A percentile compares a stretch with the other conserved stretches of the same genome.
Evolutionary conservation across 2,329 filamentous ascomycete genomes (phyloP).

Genomic region (Grosmannia huntii): DNA sequence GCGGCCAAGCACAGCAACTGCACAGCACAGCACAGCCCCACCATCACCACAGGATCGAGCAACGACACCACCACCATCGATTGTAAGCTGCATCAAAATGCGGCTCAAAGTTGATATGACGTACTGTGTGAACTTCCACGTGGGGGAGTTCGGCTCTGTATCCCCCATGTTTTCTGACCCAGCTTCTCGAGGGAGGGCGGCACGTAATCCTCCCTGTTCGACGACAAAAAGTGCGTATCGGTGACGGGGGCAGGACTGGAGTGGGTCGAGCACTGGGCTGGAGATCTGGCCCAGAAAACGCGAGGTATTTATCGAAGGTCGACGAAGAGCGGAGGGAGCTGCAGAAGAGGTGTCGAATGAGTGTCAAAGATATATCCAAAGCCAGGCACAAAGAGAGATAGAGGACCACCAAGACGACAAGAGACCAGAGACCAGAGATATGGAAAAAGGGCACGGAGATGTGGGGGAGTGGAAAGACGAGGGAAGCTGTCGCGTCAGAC

Average conservation of each 20-base stretch:
- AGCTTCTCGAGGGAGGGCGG: neutral
- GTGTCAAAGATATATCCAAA: conserved; percentile 1
- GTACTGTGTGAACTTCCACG: conserved; percentile 99
- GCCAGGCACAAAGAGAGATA: neutral
- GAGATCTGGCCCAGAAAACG: neutral
- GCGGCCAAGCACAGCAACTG: neutral
- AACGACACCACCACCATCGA: neutral
- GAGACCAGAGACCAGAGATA: neutral
- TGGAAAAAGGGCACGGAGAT: neutral
- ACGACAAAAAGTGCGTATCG: neutral
- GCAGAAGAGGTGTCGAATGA: neutral
- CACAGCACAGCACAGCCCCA: neutral
- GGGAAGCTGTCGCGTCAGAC: neutral
- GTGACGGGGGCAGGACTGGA: neutral
- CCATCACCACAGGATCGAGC: neutral
- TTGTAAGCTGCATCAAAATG: neutral
- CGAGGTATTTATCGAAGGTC: neutral
- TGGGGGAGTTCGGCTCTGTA: conserved; percentile 84
- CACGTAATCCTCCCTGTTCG: conserved; percentile 4
- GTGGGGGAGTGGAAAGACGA: neutral
- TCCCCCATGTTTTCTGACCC: conserved; percentile 69
- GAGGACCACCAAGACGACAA: neutral
- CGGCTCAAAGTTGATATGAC: conserved; percentile 23
- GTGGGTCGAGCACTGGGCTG: neutral
- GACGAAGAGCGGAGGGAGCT: neutral